Percentiles rank a stretch among this genome's conserved stretches.
phyloP scores from a whole-genome alignment of 2,329 filamentous ascomycete species.

The Penicillium sp. region DNA sequence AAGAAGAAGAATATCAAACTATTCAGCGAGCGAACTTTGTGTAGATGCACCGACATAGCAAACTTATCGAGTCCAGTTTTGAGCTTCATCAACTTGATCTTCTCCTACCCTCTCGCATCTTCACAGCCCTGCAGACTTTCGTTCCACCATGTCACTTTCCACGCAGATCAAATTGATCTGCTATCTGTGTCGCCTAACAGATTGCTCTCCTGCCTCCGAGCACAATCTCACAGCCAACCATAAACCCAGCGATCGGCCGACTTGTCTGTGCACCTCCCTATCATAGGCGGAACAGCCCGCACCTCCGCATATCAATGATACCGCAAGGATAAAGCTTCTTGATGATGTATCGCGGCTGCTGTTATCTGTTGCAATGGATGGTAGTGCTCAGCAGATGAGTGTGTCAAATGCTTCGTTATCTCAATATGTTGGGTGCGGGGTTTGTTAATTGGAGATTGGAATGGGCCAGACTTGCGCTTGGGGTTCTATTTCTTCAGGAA shows the following conservation, averaged over 20 bases:
- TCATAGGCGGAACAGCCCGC: slow-evolving; percentile 12
- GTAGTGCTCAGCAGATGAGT: neutral
- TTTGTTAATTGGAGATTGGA: slow-evolving; percentile 11
- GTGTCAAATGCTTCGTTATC: neutral
- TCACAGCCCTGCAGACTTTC: too few species aligned
- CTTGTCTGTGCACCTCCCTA: slow-evolving; percentile 13
- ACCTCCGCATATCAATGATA: neutral
- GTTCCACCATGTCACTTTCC: slow-evolving; percentile 5
- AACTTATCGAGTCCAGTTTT: too few species aligned
- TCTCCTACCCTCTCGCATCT: too few species aligned
- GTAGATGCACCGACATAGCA: too few species aligned
- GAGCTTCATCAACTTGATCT: too few species aligned
- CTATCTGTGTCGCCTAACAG: neutral
- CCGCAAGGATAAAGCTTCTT: slow-evolving; percentile 6
- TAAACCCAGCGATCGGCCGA: neutral
- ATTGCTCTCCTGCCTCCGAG: neutral
- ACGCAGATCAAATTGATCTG: neutral
- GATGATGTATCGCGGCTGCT: slow-evolving; percentile 7
- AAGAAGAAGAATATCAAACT: too few species aligned
- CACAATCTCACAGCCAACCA: slow-evolving; percentile 8
- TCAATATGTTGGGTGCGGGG: slow-evolving; percentile 5
- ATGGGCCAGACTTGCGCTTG: slow-evolving; percentile 5
- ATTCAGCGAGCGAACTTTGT: too few species aligned
- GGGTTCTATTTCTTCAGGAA: neutral
- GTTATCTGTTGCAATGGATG: slow-evolving; percentile 10